Conservation (phyloP, 495 filamentous ascomycete species). For the Symbiotaphrina buchneri region DNA sequence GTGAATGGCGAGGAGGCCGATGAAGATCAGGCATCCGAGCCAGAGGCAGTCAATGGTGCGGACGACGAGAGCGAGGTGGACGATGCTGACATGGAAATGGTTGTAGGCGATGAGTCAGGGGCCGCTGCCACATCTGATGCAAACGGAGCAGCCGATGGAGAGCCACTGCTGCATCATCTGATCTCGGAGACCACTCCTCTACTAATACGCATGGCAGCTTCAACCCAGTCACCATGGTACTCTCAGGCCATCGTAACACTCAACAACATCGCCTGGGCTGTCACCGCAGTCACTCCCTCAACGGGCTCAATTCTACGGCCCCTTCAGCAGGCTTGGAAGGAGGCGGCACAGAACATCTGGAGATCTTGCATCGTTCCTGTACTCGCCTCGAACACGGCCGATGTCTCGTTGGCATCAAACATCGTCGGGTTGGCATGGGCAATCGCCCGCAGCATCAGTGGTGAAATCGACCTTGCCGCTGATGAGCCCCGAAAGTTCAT, state of each 20-base stretch:
- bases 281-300: constrained; percentile 23
- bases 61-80: constrained; percentile 14
- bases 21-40: constrained; percentile 8
- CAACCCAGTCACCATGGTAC: not conserved
- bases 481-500: constrained; percentile 34
- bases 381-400: constrained; percentile 29
- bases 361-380: constrained; percentile 22
- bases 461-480: constrained; percentile 18
- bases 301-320: constrained; percentile 16
- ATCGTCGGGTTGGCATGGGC: constrained; percentile 40
- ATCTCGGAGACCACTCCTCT: constrained; percentile 24
- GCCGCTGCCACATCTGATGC: constrained; percentile 16
- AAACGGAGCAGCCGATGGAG: constrained; percentile 14
- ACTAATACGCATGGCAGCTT: constrained; percentile 18
- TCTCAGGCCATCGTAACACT: constrained; percentile 11
- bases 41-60: constrained; percentile 13
- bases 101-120: constrained; percentile 22
- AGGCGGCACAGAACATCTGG: constrained; percentile 28
- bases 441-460: constrained; percentile 24
- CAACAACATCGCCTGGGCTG: constrained; percentile 39
- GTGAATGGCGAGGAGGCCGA: constrained; percentile 15
- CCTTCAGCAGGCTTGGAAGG: constrained; percentile 19
- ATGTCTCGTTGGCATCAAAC: constrained; percentile 30
- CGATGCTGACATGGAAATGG: constrained; percentile 31
- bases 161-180: constrained; percentile 12